Base-by-base conservation (phyloP, 2,329 filamentous ascomycete species). In the Metarhizium album region DNA sequence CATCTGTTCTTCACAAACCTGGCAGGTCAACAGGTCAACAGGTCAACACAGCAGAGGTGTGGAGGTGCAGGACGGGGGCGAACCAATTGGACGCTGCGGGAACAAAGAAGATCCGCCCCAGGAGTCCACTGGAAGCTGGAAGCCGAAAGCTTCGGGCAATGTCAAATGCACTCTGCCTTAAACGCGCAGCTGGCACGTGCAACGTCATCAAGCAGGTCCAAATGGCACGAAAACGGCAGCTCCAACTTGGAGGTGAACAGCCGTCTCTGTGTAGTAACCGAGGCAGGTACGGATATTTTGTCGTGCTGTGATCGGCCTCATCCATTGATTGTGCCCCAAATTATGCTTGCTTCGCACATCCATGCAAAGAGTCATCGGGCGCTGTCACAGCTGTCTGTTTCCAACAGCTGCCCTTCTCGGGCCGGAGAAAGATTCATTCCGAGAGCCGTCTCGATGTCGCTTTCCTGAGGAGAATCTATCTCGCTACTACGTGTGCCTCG, bases 1-100 rank as follows among this genome's bases (percentile, higher is more conserved):
- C 60, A 66, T 60, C 60, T 66, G 63, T 64, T 64, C 51, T 56
- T 56, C 47, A 53, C 57, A 54, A 52, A 45, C 51, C 50, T 45
- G 49, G 38, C 45, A 14, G 22, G 38, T 23, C 38, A 42, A 46
- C 50, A 46, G 47, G 47, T 18, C 45, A 31, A 16, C 11, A 31
- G 11, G 29, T 31, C 29, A 31, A 31, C 40, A 50, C 18, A 7
- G 45, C 46, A 52, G 46, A 43, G 51, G 45, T 50, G 52, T 55
- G 56, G 53, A 52, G 50, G 47, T 38, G 29, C 20, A 42, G 14
- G 20, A 1, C 16, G 33, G 33, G 40, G 37, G 51, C 31, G 14
- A 45, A 46, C 59, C 58, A 60, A 59, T 61, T 35, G 33, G 27
- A 43, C 14, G 9, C 23, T 38, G 22, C 47, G 42, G 59, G 51